Percentiles rank a stretch among this genome's conserved stretches.
These are phyloP conservation scores for Otatea glauca DNA, from an alignment of 176 grass and related monocot genomes.

Conservation along the genomic window DNA sequence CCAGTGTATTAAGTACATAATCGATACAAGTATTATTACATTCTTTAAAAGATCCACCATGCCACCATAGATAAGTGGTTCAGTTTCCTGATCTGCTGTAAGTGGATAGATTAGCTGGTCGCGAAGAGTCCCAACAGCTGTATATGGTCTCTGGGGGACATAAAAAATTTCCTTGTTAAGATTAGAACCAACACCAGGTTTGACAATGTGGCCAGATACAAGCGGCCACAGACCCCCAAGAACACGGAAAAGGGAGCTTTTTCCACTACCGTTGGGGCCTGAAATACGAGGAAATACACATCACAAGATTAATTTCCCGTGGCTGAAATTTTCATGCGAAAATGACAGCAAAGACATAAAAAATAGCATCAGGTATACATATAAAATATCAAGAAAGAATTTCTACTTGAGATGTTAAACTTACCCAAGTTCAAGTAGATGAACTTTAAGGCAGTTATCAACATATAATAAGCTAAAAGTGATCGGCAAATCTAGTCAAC, in stretches of 20 bases:
- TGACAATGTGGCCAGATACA: constrained; percentile 94
- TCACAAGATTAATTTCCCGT: constrained; percentile 13
- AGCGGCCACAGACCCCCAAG: constrained; percentile 96
- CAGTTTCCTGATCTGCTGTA: constrained; percentile 83
- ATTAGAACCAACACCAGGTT: constrained; percentile 98
- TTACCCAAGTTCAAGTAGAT: neutral
- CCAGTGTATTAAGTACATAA: neutral
- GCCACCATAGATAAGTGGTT: constrained; percentile 75
- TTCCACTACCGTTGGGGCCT: constrained; percentile 99
- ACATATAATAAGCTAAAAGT: neutral
- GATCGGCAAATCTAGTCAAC: neutral
- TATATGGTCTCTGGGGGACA: constrained; percentile 97
- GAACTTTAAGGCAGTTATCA: neutral
- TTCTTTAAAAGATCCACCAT: constrained; percentile 96
- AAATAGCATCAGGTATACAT: neutral
- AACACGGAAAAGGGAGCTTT: constrained; percentile 98
- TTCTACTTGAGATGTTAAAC: neutral
- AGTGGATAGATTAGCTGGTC: constrained; percentile 97
- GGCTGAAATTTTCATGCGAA: neutral
- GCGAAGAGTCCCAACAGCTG: constrained; percentile 90
- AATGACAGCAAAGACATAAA: constrained; percentile 1
- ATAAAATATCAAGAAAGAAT: constrained; percentile 5
- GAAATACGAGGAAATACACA: constrained; percentile 45
- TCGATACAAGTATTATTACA: constrained; percentile 55
- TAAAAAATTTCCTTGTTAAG: constrained; percentile 99